phyloP scores from a whole-genome alignment of 257 asterid genomes.

The Catharanthus roseus region DNA sequence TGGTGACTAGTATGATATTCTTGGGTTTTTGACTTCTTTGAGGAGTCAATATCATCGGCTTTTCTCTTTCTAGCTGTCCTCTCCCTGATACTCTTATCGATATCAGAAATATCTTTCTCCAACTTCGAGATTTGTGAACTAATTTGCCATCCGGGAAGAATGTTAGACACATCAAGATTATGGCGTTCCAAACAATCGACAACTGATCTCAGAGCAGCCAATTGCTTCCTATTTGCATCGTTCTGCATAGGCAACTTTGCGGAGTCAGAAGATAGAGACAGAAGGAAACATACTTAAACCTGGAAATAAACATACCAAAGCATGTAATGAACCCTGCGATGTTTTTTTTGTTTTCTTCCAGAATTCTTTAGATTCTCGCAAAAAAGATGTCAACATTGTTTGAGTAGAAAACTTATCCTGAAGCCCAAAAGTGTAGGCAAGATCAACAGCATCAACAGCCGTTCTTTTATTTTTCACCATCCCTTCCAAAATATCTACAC shows the following conservation, averaged over 20 bases:
- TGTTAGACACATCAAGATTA: constrained; percentile 45
- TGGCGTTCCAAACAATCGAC: constrained; percentile 54
- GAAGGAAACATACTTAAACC: background rate
- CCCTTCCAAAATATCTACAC: constrained; percentile 56
- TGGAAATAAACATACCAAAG: constrained; percentile 33
- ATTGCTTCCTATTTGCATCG: constrained; percentile 57
- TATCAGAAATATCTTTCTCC: constrained; percentile 46
- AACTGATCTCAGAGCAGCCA: constrained; percentile 49
- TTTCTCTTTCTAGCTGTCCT: constrained; percentile 47
- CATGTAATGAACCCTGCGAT: constrained; percentile 35
- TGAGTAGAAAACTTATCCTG: constrained; percentile 54
- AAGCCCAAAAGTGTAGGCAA: constrained; percentile 55
- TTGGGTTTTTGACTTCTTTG: constrained; percentile 33
- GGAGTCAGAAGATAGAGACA: constrained; percentile 11
- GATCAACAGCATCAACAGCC: constrained; percentile 76
- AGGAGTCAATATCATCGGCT: constrained; percentile 38
- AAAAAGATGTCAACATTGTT: constrained; percentile 45
- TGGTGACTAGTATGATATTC: constrained; percentile 43
- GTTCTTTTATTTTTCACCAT: constrained; percentile 50
- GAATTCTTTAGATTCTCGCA: constrained; percentile 50
- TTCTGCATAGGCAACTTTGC: constrained; percentile 37
- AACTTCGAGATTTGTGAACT: constrained; percentile 41
- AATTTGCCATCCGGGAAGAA: constrained; percentile 79
- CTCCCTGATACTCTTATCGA: constrained; percentile 29
- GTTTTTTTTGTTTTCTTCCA: constrained; percentile 40